A percentile compares a stretch with the other conserved stretches of the same genome.
phyloP scores from a whole-genome alignment of 2,329 filamentous ascomycete species.

The Aulographum hederae region DNA sequence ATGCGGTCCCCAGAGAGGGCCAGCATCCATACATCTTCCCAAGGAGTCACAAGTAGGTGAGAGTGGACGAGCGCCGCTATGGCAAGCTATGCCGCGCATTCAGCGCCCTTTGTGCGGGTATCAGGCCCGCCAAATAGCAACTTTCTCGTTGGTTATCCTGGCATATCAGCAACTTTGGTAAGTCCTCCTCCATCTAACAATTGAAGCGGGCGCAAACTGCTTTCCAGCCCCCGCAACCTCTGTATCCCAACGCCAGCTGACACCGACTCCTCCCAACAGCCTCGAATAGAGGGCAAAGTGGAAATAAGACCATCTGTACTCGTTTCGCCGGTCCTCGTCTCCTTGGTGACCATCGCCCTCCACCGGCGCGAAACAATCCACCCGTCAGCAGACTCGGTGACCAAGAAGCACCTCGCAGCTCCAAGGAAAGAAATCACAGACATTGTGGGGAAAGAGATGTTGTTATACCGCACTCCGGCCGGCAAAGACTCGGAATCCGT shows the following conservation, averaged over 20 bases:
- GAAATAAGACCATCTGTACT: slow-evolving; percentile 81
- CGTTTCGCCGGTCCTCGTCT: slow-evolving; percentile 74
- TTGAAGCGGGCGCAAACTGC: background rate
- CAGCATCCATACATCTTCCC: no score
- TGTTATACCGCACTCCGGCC: slow-evolving; percentile 71
- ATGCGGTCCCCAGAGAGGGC: no score
- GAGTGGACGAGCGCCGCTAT: no score
- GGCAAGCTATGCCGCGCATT: no score
- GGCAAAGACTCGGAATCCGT: slow-evolving; percentile 78
- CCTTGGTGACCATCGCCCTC: slow-evolving; percentile 83
- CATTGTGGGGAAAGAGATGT: slow-evolving; percentile 86
- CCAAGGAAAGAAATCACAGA: slow-evolving; percentile 82
- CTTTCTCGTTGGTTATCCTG: slow-evolving; percentile 91
- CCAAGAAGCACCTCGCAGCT: slow-evolving; percentile 79
- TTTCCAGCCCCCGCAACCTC: no score
- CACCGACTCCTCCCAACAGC: slow-evolving; percentile 33
- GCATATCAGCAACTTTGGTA: slow-evolving; percentile 93
- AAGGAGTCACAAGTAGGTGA: no score
- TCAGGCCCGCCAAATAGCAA: slow-evolving; percentile 93
- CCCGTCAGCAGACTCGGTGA: slow-evolving; percentile 81
- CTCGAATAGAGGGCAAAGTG: slow-evolving; percentile 92
- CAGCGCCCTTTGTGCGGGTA: slow-evolving; percentile 72
- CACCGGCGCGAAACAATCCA: slow-evolving; percentile 93
- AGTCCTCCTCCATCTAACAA: slow-evolving; percentile 20
- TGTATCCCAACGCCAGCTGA: no score